These are phyloP conservation scores for Akanthomyces muscarius DNA, from an alignment of 2,329 filamentous ascomycete genomes.

Conservation along the genomic window DNA sequence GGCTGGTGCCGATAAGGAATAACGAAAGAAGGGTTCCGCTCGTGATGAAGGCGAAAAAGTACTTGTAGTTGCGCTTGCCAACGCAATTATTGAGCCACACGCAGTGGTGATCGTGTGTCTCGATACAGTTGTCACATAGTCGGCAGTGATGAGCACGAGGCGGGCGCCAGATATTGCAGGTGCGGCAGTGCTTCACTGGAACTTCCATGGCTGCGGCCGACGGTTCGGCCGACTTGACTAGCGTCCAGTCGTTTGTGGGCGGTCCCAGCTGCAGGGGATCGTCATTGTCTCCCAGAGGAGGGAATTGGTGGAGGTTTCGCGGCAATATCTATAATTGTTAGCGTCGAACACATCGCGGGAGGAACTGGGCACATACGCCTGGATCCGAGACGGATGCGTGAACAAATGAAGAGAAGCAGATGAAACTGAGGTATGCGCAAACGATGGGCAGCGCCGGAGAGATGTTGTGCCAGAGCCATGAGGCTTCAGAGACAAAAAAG, in stretches of 20 bases:
- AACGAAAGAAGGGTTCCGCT: slow-evolving; percentile 71
- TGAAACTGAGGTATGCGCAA: slow-evolving; percentile 86
- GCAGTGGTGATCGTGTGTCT: slow-evolving; percentile 96
- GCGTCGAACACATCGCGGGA: neutral
- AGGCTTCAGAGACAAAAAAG: slow-evolving; percentile 81
- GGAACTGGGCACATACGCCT: slow-evolving; percentile 60
- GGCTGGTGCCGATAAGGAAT: slow-evolving; percentile 70
- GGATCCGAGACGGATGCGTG: slow-evolving; percentile 92
- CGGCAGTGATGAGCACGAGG: slow-evolving; percentile 95
- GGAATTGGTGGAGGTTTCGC: slow-evolving; percentile 85
- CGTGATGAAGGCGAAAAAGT: slow-evolving; percentile 89
- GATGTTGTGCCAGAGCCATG: slow-evolving; percentile 80
- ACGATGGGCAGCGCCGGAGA: slow-evolving; percentile 84
- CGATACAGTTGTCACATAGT: slow-evolving; percentile 93
- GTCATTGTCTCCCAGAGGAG: slow-evolving; percentile 67
- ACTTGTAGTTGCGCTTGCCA: slow-evolving; percentile 94
- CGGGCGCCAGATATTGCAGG: slow-evolving; percentile 95
- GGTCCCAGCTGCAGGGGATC: slow-evolving; percentile 80
- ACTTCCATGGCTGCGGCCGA: slow-evolving; percentile 91
- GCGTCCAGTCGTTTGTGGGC: slow-evolving; percentile 87
- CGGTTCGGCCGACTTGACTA: slow-evolving; percentile 75
- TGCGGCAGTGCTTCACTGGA: slow-evolving; percentile 96
- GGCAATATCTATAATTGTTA: slow-evolving; percentile 67
- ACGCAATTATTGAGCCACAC: slow-evolving; percentile 99
- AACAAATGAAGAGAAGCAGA: slow-evolving; percentile 89